These are phyloP conservation scores for Blastocystis sp. DNA, from an alignment of 352 stramenopile species.

Conservation along the genomic window DNA sequence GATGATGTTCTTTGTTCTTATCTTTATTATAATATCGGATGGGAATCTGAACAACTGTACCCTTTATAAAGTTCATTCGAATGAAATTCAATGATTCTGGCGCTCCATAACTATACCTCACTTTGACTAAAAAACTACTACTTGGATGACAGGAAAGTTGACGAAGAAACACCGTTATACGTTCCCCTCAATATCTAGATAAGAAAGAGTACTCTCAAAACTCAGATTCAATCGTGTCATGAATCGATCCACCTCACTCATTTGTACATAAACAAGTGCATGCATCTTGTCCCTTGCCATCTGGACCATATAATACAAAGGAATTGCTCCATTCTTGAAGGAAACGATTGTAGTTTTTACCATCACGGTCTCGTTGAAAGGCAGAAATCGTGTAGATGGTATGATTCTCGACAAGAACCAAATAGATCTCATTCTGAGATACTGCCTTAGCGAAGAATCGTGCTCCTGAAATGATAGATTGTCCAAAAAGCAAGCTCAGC, in stretches of 20 bases:
- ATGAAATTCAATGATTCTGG: constrained; percentile 26
- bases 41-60: constrained; percentile 33
- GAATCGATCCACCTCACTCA: constrained; percentile 28
- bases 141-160: constrained; percentile 33
- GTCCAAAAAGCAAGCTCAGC: neutral
- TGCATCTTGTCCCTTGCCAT: constrained; percentile 42
- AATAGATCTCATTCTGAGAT: neutral
- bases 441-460: neutral
- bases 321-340: constrained; percentile 25
- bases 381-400: neutral
- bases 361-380: neutral
- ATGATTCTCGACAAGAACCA: neutral
- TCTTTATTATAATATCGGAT: constrained; percentile 50
- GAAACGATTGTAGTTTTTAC: constrained; percentile 19
- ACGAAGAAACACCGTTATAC: neutral
- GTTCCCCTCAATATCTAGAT: constrained; percentile 33
- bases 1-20: no score
- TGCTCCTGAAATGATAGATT: neutral
- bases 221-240: constrained; percentile 21
- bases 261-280: constrained; percentile 1
- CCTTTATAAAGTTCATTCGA: constrained; percentile 16
- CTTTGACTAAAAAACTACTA: neutral
- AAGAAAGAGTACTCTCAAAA: constrained; percentile 47
- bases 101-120: neutral
- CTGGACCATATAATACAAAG: constrained; percentile 14